These are phyloP conservation scores for Pestalotiopsis sp. DNA, from an alignment of 2,329 filamentous ascomycete species.

Conservation along the genomic window DNA sequence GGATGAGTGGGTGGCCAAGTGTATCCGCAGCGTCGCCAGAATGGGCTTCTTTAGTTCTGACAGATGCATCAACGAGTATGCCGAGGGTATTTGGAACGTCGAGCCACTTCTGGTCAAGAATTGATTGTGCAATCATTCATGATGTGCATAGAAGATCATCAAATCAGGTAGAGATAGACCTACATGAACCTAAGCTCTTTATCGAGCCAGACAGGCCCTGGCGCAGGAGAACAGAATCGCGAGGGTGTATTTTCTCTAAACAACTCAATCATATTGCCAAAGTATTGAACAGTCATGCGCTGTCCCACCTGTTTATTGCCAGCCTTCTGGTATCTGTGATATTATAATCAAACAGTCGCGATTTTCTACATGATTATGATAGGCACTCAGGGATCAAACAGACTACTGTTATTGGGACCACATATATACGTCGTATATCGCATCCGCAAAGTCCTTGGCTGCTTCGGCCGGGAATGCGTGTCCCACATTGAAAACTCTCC, in stretches of 20 bases:
- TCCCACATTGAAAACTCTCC: conserved; percentile 4
- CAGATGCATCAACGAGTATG: conserved; percentile 95
- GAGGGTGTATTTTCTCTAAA: neutral
- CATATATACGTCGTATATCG: conserved; percentile 8
- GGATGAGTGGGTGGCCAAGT: conserved; percentile 90
- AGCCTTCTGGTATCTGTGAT: no score
- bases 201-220: neutral
- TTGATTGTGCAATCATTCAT: neutral
- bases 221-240: neutral
- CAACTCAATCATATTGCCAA: neutral
- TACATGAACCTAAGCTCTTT: neutral
- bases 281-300: neutral
- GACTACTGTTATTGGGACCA: conserved; percentile 1
- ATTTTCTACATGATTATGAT: neutral
- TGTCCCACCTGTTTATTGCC: no score
- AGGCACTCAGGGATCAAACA: neutral
- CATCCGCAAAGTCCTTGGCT: conserved; percentile 5
- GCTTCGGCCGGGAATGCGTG: conserved; percentile 11
- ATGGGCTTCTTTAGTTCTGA: conserved; percentile 99
- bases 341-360: no score
- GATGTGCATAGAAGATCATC: neutral
- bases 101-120: conserved; percentile 68
- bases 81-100: conserved; percentile 95
- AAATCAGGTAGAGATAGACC: neutral
- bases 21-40: conserved; percentile 81